These are phyloP conservation scores for Magnusiomyces ingens DNA, from an alignment of 1,139 yeast species.

Conservation along the genomic window DNA sequence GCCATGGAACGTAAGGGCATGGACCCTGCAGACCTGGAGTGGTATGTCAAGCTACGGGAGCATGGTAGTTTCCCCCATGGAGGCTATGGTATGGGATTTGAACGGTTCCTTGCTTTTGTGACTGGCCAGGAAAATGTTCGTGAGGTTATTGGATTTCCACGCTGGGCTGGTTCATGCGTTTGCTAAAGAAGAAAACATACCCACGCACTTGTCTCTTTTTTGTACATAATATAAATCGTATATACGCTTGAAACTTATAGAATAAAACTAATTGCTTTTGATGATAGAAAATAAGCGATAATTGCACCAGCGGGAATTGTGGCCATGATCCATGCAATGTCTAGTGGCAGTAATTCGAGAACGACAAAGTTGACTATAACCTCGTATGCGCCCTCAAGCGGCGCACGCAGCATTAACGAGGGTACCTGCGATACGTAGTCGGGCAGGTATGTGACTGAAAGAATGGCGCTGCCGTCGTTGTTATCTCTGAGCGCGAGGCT, in stretches of 20 bases:
- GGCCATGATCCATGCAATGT: not conserved
- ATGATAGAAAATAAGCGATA: not conserved
- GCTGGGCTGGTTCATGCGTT: conserved; percentile 44
- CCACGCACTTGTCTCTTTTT: too few relatives aligned
- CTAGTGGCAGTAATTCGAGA: not conserved
- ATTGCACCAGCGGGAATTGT: not conserved
- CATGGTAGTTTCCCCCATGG: conserved; percentile 92
- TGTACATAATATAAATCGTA: too few relatives aligned
- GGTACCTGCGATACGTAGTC: conserved; percentile 11
- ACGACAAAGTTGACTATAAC: not conserved
- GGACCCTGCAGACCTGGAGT: conserved; percentile 47
- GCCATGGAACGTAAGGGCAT: conserved; percentile 45
- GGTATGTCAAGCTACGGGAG: conserved; percentile 72
- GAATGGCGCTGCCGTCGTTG: conserved; percentile 5
- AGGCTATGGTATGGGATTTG: conserved; percentile 95
- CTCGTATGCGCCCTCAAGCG: not conserved
- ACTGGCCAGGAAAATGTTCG: conserved; percentile 68
- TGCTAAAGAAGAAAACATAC: conserved; percentile 31
- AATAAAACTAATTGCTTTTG: too few relatives aligned
- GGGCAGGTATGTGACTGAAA: conserved; percentile 4
- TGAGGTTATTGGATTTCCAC: conserved; percentile 83
- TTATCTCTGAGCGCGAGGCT: conserved; percentile 18
- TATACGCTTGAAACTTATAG: too few relatives aligned
- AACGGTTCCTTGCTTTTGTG: conserved; percentile 68
- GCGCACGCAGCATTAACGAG: not conserved